These are phyloP conservation scores for Cupressus sempervirens DNA, from an alignment of 75 land plant genomes.

Conservation along the genomic window DNA sequence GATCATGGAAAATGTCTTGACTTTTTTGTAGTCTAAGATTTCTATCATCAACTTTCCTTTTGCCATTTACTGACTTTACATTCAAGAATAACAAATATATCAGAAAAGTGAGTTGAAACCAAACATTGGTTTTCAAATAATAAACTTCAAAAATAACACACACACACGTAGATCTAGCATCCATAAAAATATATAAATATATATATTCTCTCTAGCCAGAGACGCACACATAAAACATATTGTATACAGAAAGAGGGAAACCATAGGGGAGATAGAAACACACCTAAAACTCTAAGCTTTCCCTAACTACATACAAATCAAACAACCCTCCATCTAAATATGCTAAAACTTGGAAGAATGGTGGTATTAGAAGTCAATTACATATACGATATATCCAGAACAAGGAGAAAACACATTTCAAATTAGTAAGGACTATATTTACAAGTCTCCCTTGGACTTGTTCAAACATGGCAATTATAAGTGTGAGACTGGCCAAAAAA, in stretches of 20 bases:
- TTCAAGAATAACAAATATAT: neutral
- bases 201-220: too few relatives aligned
- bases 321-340: neutral
- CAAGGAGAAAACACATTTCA: neutral
- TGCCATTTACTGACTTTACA: constrained; percentile 13
- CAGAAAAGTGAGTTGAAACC: neutral
- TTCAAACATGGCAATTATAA: too few relatives aligned
- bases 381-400: neutral
- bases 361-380: neutral
- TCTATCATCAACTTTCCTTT: constrained; percentile 6
- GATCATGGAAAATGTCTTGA: neutral
- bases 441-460: too few relatives aligned
- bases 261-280: neutral
- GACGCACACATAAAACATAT: too few relatives aligned
- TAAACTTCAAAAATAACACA: neutral
- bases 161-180: neutral
- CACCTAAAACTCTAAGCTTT: neutral
- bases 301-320: neutral
- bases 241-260: too few relatives aligned
- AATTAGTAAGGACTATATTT: neutral
- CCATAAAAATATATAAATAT: too few relatives aligned
- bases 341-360: neutral
- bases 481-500: too few relatives aligned
- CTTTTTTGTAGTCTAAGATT: neutral
- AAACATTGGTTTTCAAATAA: neutral